phyloP scores from a whole-genome alignment of 371 early-diverging fungal species.

The Coemansia sp. region DNA sequence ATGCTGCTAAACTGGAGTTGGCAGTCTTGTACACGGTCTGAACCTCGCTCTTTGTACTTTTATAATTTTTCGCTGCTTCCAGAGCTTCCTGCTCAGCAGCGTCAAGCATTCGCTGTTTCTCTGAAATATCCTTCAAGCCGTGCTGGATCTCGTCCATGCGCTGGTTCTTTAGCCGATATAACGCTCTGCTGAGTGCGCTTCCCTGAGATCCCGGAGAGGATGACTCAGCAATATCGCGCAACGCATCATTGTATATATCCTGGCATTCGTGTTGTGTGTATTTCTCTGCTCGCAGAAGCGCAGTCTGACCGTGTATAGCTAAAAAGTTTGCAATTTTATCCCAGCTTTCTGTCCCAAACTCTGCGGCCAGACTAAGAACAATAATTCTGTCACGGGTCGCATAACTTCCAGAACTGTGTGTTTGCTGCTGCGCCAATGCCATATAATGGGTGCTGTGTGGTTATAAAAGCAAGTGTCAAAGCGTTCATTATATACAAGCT shows the following conservation, averaged over 20 bases:
- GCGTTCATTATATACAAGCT: background rate
- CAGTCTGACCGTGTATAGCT: background rate
- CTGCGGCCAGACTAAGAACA: slow-evolving; percentile 28
- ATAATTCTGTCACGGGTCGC: slow-evolving; percentile 37
- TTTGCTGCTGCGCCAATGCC: background rate
- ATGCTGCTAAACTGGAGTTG: background rate
- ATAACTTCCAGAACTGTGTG: slow-evolving; percentile 1
- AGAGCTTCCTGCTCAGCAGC: background rate
- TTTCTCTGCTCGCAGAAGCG: background rate
- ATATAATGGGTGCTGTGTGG: background rate
- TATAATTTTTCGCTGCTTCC: background rate
- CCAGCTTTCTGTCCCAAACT: slow-evolving; percentile 29
- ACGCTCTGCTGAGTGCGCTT: slow-evolving; percentile 6
- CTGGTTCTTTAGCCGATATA: slow-evolving; percentile 17
- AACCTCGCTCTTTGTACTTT: background rate
- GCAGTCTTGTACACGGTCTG: too few relatives aligned
- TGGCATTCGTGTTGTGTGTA: slow-evolving; percentile 27
- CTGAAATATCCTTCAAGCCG: slow-evolving; percentile 14
- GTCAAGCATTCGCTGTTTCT: background rate
- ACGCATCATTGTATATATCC: slow-evolving; percentile 18
- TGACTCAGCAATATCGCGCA: background rate
- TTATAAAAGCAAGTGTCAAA: background rate
- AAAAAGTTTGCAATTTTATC: slow-evolving; percentile 8
- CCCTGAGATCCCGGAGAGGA: background rate
- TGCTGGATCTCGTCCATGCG: slow-evolving; percentile 31